phyloP scores from a whole-genome alignment of 1,139 yeast species.

The Geotrichum candidum region DNA sequence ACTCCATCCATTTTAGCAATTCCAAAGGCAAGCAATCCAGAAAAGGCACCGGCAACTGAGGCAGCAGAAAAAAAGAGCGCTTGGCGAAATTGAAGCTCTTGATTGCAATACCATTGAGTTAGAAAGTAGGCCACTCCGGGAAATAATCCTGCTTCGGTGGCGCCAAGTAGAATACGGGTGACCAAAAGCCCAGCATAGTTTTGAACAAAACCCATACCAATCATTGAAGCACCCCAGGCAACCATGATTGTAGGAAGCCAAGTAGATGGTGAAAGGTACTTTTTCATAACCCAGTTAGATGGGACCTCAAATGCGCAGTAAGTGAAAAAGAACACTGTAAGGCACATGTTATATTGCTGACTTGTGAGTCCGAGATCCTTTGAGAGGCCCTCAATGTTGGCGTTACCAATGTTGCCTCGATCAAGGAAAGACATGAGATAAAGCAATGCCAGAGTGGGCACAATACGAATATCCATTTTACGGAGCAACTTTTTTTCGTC shows the following conservation, averaged over 20 bases:
- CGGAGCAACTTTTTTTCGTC: conserved; percentile 37
- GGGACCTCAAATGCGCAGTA: conserved; percentile 55
- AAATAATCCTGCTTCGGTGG: conserved; percentile 16
- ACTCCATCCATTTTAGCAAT: conserved; percentile 39
- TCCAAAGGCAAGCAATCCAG: conserved; percentile 39
- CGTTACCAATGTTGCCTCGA: conserved; percentile 56
- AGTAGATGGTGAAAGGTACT: conserved; percentile 20
- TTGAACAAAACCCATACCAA: conserved; percentile 55
- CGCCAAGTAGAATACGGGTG: conserved; percentile 41
- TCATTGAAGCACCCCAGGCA: conserved; percentile 51
- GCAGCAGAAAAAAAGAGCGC: conserved; percentile 51
- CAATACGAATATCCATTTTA: conserved; percentile 43
- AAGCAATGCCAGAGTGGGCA: conserved; percentile 45
- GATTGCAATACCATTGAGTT: conserved; percentile 33
- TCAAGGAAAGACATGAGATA: conserved; percentile 51
- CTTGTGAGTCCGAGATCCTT: conserved; percentile 46
- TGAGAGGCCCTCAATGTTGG: conserved; percentile 53
- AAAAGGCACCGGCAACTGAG: conserved; percentile 48
- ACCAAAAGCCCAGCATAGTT: conserved; percentile 44
- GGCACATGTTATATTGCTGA: conserved; percentile 46
- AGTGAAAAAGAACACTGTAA: conserved; percentile 53
- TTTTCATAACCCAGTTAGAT: conserved; percentile 39
- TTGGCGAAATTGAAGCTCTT: conserved; percentile 48
- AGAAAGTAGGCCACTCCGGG: conserved; percentile 34
- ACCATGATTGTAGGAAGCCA: conserved; percentile 52